A percentile compares a stretch with the other conserved stretches of the same genome.
Conservation (phyloP, 2,329 filamentous ascomycete species). For the Endothia cerciana region DNA sequence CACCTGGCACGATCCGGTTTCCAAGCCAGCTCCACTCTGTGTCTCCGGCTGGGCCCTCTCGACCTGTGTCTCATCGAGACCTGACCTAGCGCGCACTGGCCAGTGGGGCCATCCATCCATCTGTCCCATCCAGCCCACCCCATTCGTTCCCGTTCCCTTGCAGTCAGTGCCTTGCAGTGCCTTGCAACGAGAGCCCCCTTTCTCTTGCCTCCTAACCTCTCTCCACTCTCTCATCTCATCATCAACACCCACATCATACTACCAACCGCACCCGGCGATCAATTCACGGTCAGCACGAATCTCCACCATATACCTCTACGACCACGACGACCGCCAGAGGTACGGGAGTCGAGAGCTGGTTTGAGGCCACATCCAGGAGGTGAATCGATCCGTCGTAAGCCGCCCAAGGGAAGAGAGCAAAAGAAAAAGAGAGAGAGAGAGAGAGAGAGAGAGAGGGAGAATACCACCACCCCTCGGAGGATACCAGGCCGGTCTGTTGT, state of each 20-base stretch:
- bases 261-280: neutral
- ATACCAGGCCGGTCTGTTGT: neutral
- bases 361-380: too few relatives aligned
- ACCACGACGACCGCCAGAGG: too few relatives aligned
- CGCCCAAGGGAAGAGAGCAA: too few relatives aligned
- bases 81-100: neutral
- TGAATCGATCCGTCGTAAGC: too few relatives aligned
- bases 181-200: neutral
- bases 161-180: neutral
- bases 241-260: neutral
- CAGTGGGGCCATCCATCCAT: neutral
- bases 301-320: too few relatives aligned
- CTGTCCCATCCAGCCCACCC: too few relatives aligned
- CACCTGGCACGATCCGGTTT: neutral
- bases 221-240: slow-evolving; percentile 3
- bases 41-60: neutral
- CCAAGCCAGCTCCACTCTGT: neutral
- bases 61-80: slow-evolving; percentile 2
- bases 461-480: neutral
- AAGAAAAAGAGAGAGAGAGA: too few relatives aligned
- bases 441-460: neutral
- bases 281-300: too few relatives aligned
- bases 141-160: neutral
- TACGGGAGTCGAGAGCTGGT: too few relatives aligned
- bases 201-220: neutral